Evolutionary conservation across 305 asterid species (phyloP).

Genomic region (Solanum hybrid): DNA sequence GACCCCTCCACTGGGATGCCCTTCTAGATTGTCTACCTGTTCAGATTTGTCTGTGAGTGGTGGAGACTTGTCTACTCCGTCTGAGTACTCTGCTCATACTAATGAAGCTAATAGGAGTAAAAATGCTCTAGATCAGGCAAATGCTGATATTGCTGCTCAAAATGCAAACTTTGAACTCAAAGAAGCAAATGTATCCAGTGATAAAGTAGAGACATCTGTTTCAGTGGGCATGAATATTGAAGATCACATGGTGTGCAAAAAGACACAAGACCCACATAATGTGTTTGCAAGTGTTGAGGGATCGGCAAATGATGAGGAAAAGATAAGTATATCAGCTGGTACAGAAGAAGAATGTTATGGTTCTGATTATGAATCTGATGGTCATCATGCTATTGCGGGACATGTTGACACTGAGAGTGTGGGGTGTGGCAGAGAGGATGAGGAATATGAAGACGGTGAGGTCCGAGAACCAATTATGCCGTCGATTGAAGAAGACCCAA

Average conservation of each 20-base stretch:
- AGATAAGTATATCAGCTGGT: conserved; percentile 32
- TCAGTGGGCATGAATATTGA: conserved; percentile 19
- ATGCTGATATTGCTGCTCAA: conserved; percentile 17
- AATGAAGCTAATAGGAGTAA: conserved; percentile 17
- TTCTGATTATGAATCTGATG: conserved; percentile 51
- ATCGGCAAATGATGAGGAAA: conserved; percentile 40
- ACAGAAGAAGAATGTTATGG: conserved; percentile 44
- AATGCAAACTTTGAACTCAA: conserved; percentile 17
- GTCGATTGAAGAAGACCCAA: conserved; percentile 25
- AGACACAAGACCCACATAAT: conserved; percentile 25
- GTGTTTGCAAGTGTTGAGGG: conserved; percentile 22
- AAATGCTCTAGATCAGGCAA: conserved; percentile 18
- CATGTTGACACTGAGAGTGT: conserved; percentile 17
- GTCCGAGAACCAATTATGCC: conserved; percentile 46
- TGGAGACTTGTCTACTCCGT: conserved; percentile 32
- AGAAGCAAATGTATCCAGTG: conserved; percentile 18
- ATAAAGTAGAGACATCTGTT: conserved; percentile 8
- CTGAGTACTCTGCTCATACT: conserved; percentile 35
- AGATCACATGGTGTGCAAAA: conserved; percentile 4
- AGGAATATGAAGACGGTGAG: conserved; percentile 93
- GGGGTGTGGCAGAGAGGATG: conserved; percentile 41
- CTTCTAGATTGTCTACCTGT: conserved; percentile 30
- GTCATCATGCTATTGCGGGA: conserved; percentile 25
- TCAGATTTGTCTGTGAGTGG: conserved; percentile 35
- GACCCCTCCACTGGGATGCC: conserved; percentile 36